Conservation (phyloP, 305 asterid genomes). For the Fraxinus angustifolia region DNA sequence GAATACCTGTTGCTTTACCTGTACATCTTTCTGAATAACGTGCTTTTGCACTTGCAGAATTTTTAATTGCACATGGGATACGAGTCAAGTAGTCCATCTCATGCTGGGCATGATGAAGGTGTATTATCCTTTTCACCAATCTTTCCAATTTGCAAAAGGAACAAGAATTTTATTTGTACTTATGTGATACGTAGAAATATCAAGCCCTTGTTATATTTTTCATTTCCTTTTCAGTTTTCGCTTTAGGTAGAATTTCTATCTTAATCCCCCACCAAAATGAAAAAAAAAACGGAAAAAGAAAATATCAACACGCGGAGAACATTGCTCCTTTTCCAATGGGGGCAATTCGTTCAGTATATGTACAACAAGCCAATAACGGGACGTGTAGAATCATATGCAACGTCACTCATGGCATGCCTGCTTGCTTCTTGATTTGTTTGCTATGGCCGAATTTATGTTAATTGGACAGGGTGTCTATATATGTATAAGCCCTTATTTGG, state of each 20-base stretch:
- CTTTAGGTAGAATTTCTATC: neutral
- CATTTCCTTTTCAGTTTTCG: neutral
- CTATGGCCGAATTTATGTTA: neutral
- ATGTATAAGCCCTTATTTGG: neutral
- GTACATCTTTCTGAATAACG: neutral
- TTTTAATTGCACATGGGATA: slow-evolving; percentile 34
- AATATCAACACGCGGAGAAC: neutral
- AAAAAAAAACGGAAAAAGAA: neutral
- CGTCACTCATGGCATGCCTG: neutral
- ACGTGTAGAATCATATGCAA: neutral
- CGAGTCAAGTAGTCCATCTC: slow-evolving; percentile 41
- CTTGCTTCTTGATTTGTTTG: neutral
- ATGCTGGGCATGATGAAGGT: slow-evolving; percentile 49
- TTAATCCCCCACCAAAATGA: neutral
- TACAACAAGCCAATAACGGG: neutral
- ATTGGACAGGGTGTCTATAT: neutral
- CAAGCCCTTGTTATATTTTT: neutral
- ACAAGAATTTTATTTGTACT: neutral
- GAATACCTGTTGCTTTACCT: neutral
- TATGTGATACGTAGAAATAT: neutral
- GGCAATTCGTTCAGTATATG: neutral
- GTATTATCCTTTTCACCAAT: neutral
- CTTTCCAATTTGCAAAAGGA: neutral
- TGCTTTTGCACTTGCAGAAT: slow-evolving; percentile 14
- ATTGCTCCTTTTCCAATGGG: neutral